Percentiles rank a stretch among this genome's conserved stretches.
Conservation (phyloP, 2,329 filamentous ascomycete genomes). For the Chaetomiaceae sp. region DNA sequence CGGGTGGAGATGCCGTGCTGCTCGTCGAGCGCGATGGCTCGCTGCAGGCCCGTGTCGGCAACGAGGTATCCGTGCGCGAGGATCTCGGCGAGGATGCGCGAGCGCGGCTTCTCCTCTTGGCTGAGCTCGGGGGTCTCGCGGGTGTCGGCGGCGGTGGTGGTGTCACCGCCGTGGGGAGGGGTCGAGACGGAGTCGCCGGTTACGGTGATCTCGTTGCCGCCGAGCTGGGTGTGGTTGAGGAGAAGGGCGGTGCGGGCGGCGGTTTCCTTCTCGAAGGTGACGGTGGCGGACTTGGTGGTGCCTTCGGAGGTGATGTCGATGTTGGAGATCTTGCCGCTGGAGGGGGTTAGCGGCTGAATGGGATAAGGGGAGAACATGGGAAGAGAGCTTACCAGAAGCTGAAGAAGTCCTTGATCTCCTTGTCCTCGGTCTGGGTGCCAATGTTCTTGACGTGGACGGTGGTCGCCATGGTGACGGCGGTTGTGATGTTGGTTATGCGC, state of each 20-base stretch:
- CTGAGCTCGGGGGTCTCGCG: constrained; percentile 68
- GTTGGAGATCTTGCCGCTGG: constrained; percentile 83
- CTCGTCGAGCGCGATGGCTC: constrained; percentile 80
- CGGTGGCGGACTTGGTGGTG: constrained; percentile 76
- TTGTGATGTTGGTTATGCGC: neutral
- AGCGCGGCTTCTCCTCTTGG: constrained; percentile 95
- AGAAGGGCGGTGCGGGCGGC: constrained; percentile 96
- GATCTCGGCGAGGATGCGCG: constrained; percentile 92
- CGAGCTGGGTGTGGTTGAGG: constrained; percentile 93
- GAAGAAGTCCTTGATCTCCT: constrained; percentile 95
- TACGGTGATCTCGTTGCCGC: constrained; percentile 75
- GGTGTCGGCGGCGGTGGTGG: constrained; percentile 44
- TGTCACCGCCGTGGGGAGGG: constrained; percentile 46
- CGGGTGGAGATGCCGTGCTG: constrained; percentile 79
- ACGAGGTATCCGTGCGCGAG: constrained; percentile 91
- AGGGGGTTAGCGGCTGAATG: constrained; percentile 10
- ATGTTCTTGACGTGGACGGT: constrained; percentile 92
- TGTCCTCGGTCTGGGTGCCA: constrained; percentile 72
- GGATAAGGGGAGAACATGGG: neutral
- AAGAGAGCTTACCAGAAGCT: constrained; percentile 71
- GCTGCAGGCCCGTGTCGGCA: constrained; percentile 68
- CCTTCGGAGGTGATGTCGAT: constrained; percentile 69
- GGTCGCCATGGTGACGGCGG: constrained; percentile 46
- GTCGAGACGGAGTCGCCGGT: constrained; percentile 58
- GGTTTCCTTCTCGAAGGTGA: constrained; percentile 94